Evolutionary conservation across 83 land plant species (phyloP), one percentile per base, ranked within the genome.

Genomic region (Isoetes engelmannii): DNA sequence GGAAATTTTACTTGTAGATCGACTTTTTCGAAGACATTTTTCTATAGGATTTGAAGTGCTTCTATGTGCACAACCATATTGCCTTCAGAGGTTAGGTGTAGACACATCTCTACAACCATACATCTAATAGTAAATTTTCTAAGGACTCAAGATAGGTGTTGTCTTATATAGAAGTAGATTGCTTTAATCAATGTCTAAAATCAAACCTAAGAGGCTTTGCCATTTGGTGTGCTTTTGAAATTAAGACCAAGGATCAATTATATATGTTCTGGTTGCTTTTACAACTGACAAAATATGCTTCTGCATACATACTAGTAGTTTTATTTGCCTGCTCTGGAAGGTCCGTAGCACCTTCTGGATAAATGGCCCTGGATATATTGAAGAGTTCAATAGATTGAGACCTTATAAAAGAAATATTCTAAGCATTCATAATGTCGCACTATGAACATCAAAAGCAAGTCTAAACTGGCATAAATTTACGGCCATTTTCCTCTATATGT

Each of bases 301-400:
- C 68, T 28, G 92, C 87, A 79, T 86, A 86, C 48, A 67, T 48
- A 49, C 87, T 87, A 10, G 92, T 55, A 63, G 71, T 48, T 73
- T 86, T 90, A 77, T 89, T 86, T 41, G 92, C 86, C 61, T 90
- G 83, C 65, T 84, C 92, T 50, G 92, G 87, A 7, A 75, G 47
- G 17, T 86, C 51, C 64, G 57, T 72, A 12, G 85, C 87, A 37
- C 81, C 82, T n/a, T 84, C 85, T 53, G 90, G 87, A 75, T 86
- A 89, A 4, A 49, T 0, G 13, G 81, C 83, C 79, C 92, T 89
- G 78, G 9, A 18, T 8, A 45, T 19, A 42, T 65, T 9, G n/a
- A 65, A 6, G 55, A 10, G 8, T 43, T 6, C 9, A 10, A 7
- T 7, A 42, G 45, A 45, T 7, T 9, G 45, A 9, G 8, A 7